Conservation (phyloP, 139 green algal species). For the Chlamydomonas sp. region DNA sequence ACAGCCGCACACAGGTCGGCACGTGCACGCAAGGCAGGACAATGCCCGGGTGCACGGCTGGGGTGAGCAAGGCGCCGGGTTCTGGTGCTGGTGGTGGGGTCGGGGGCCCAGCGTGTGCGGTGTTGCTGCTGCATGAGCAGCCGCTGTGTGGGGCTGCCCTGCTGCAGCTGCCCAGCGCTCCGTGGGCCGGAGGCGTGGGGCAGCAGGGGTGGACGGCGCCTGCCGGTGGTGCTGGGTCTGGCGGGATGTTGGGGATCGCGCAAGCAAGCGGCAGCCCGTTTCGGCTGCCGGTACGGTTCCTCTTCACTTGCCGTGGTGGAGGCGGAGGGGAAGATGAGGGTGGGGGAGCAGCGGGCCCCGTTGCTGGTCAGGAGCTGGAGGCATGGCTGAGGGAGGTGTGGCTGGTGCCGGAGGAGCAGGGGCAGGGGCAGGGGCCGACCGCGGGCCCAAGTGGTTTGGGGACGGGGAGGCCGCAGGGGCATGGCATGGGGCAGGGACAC, state of each 20-base stretch:
- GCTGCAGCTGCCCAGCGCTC: neutral
- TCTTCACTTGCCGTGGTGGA: too few species aligned
- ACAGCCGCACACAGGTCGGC: neutral
- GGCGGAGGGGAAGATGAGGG: too few species aligned
- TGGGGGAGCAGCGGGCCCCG: too few species aligned
- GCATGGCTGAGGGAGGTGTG: too few species aligned
- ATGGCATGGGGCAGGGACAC: too few species aligned
- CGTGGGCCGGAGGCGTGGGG: neutral
- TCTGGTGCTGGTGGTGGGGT: neutral
- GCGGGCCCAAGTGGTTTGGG: too few species aligned
- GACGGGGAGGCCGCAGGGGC: too few species aligned
- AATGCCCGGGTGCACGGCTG: neutral
- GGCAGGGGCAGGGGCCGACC: too few species aligned
- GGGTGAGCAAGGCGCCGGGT: neutral
- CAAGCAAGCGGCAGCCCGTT: neutral
- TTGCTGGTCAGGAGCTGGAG: too few species aligned
- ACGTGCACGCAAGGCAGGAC: too few species aligned
- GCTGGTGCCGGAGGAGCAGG: too few species aligned
- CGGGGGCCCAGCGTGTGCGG: neutral
- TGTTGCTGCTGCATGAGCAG: slow-evolving; percentile 8
- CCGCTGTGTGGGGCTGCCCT: neutral
- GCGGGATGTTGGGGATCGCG: neutral
- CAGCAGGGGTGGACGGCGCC: neutral
- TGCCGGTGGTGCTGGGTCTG: neutral
- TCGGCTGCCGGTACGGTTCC: neutral